These are phyloP conservation scores for Selaginella tamariscina DNA, from an alignment of 75 land plant genomes.

Conservation along the genomic window DNA sequence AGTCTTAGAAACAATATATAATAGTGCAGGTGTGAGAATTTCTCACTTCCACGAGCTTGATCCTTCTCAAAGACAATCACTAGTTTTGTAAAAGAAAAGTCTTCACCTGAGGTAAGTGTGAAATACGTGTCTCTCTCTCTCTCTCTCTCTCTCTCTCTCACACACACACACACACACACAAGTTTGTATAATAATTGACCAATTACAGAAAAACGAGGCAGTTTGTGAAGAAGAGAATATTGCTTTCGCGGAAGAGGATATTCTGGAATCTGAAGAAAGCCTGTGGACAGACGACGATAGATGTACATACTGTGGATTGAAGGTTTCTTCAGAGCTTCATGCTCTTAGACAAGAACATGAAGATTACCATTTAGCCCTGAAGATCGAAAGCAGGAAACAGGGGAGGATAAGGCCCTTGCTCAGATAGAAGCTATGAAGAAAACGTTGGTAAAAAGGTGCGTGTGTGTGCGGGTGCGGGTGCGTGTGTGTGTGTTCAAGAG, in stretches of 20 bases:
- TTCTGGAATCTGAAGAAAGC: background rate
- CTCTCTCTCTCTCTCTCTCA: too few relatives aligned
- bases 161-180: background rate
- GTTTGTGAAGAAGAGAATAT: too few relatives aligned
- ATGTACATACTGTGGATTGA: slow-evolving; percentile 60
- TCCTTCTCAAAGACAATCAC: slow-evolving; percentile 48
- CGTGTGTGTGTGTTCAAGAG: too few relatives aligned
- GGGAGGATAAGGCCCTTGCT: too few relatives aligned
- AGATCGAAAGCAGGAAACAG: slow-evolving; percentile 29
- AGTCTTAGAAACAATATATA: background rate
- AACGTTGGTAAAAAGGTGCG: background rate
- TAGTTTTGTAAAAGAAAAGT: slow-evolving; percentile 19
- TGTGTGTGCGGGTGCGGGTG: too few relatives aligned
- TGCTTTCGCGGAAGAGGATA: too few relatives aligned
- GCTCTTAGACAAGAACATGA: slow-evolving; percentile 64
- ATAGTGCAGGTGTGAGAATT: slow-evolving; percentile 53
- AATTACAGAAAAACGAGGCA: background rate
- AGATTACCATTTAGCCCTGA: slow-evolving; percentile 68
- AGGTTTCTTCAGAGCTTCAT: slow-evolving; percentile 42
- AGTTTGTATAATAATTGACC: background rate
- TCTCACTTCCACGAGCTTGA: slow-evolving; percentile 60
- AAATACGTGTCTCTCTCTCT: too few relatives aligned
- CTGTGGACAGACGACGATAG: slow-evolving; percentile 53
- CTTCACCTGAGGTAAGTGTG: background rate
- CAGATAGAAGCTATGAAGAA: background rate